Conservation (phyloP, 202 grass and related monocot genomes). For the Saccharum hybrid region DNA sequence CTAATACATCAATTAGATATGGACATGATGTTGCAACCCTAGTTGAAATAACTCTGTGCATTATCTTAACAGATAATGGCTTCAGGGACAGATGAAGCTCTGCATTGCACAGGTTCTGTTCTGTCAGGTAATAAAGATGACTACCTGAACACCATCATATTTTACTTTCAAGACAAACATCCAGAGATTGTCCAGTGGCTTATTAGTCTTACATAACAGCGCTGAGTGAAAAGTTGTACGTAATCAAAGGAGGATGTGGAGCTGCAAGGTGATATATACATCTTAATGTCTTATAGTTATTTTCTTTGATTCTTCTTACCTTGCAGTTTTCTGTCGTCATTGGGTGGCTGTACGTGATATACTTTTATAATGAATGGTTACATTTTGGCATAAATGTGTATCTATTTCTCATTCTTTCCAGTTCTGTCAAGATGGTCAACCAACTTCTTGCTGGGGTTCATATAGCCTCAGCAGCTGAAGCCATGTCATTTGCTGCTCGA, state of each 20-base stretch:
- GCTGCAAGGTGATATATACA: slow-evolving; percentile 77
- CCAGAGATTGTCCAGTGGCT: slow-evolving; percentile 11
- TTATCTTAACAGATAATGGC: slow-evolving; percentile 75
- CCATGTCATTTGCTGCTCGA: slow-evolving; percentile 87
- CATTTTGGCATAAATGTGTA: background rate
- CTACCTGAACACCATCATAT: slow-evolving; percentile 40
- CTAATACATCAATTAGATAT: slow-evolving; percentile 20
- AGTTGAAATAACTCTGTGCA: slow-evolving; percentile 36
- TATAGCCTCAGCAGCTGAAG: slow-evolving; percentile 93
- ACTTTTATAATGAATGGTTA: background rate
- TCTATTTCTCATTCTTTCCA: slow-evolving; percentile 55
- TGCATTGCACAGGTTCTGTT: slow-evolving; percentile 63
- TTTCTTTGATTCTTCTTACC: slow-evolving; percentile 36
- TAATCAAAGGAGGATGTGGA: slow-evolving; percentile 98
- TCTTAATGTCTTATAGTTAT: slow-evolving; percentile 38
- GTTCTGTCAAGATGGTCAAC: slow-evolving; percentile 99
- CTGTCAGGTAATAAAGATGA: slow-evolving; percentile 68
- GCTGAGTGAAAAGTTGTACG: slow-evolving; percentile 94
- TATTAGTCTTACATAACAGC: slow-evolving; percentile 55
- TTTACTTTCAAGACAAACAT: slow-evolving; percentile 32
- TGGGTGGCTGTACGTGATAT: slow-evolving; percentile 14
- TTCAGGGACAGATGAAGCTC: slow-evolving; percentile 85
- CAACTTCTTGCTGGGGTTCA: slow-evolving; percentile 98
- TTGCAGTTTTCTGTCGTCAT: slow-evolving; percentile 22
- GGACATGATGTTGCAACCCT: slow-evolving; percentile 35